These are phyloP conservation scores for Pezicula rhizophila DNA, from an alignment of 2,329 filamentous ascomycete genomes.

Conservation along the genomic window DNA sequence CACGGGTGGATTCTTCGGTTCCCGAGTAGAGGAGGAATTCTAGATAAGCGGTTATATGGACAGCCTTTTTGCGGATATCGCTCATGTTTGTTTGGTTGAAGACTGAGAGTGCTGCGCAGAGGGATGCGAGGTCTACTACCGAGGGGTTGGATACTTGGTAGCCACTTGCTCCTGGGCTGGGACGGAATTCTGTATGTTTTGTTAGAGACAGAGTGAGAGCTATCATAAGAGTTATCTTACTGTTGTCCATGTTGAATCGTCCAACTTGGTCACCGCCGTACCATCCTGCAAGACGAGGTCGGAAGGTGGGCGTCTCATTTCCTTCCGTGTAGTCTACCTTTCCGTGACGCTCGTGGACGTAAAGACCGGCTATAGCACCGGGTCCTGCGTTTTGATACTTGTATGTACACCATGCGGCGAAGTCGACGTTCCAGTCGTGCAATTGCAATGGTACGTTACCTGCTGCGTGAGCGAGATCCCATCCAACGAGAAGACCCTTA, in stretches of 20 bases:
- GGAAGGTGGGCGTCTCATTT: conserved; percentile 43
- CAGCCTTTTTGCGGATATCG: conserved; percentile 62
- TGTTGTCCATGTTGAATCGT: conserved; percentile 78
- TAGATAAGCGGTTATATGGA: conserved; percentile 70
- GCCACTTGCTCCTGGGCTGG: conserved; percentile 71
- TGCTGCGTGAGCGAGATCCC: conserved; percentile 82
- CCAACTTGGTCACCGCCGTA: conserved; percentile 75
- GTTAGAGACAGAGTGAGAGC: conserved; percentile 7
- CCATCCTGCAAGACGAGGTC: conserved; percentile 72
- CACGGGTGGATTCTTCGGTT: conserved; percentile 24
- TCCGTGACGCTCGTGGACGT: conserved; percentile 72
- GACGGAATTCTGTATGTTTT: conserved; percentile 52
- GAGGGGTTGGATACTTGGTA: conserved; percentile 84
- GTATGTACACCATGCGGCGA: conserved; percentile 90
- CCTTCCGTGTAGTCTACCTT: conserved; percentile 39
- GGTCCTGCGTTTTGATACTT: conserved; percentile 89
- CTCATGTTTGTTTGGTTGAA: conserved; percentile 68
- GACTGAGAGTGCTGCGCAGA: conserved; percentile 66
- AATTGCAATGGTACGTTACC: conserved; percentile 76
- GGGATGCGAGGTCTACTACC: conserved; percentile 69
- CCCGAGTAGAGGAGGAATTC: conserved; percentile 54
- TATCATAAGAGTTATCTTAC: conserved; percentile 25
- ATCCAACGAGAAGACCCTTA: conserved; percentile 69
- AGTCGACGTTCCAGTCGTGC: conserved; percentile 88
- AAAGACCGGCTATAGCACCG: conserved; percentile 72